phyloP scores from a whole-genome alignment of 129 eudicot species.

The Solidago caesia region DNA sequence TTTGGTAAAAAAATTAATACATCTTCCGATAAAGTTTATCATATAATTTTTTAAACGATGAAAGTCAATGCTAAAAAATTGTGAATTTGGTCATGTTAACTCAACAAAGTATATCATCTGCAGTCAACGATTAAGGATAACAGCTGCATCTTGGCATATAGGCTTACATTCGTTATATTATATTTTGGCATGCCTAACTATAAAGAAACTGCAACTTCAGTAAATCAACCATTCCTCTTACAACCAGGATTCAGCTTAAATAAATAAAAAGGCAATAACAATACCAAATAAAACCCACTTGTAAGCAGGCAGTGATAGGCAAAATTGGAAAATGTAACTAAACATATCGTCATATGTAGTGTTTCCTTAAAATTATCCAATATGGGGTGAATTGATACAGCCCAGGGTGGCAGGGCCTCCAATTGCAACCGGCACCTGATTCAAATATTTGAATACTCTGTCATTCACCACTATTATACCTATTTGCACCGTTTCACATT shows the following conservation, averaged over 20 bases:
- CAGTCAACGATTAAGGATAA: neutral
- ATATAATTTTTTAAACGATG: too few species aligned
- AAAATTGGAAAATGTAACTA: constrained; percentile 21
- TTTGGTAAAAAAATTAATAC: too few species aligned
- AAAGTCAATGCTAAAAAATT: too few species aligned
- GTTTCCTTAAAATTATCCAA: constrained; percentile 5
- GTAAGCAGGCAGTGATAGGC: neutral
- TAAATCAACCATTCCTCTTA: constrained; percentile 10
- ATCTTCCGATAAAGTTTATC: too few species aligned
- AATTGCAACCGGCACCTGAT: constrained; percentile 86
- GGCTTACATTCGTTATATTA: neutral
- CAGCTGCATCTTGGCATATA: neutral
- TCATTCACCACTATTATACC: neutral
- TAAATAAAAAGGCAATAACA: neutral
- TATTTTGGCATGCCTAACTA: neutral
- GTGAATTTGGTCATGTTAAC: too few species aligned
- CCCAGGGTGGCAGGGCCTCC: constrained; percentile 68
- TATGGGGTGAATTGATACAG: constrained; percentile 25
- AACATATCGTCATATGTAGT: neutral
- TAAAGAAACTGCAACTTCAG: constrained; percentile 2
- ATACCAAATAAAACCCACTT: constrained; percentile 3
- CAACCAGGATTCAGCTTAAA: neutral
- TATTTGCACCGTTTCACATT: neutral
- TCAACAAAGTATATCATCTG: too few species aligned
- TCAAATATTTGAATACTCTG: neutral